These are phyloP conservation scores for Metrosideros polymorpha DNA, from an alignment of 441 rosid species.

Conservation along the genomic window DNA sequence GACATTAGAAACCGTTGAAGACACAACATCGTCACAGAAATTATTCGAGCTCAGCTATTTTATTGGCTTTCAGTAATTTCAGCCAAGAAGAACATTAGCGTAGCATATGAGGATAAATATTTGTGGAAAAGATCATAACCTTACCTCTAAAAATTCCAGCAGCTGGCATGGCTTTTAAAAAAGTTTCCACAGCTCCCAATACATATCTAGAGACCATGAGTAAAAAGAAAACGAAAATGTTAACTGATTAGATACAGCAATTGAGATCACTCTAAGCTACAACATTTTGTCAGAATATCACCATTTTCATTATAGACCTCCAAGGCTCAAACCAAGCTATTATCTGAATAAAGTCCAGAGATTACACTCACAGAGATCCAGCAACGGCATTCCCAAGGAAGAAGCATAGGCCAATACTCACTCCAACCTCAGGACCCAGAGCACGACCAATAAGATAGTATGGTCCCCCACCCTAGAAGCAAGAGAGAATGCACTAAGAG, in stretches of 20 bases:
- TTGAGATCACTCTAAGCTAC: neutral
- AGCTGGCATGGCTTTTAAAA: conserved; percentile 89
- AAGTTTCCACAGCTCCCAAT: conserved; percentile 99
- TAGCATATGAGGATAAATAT: neutral
- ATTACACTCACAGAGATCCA: conserved; percentile 90
- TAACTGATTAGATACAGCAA: neutral
- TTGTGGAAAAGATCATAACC: neutral
- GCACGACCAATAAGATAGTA: conserved; percentile 99
- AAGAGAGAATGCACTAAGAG: neutral
- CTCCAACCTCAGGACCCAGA: conserved; percentile 99
- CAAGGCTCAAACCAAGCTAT: neutral
- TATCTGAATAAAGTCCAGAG: conserved; percentile 4
- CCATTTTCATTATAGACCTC: conserved; percentile 1
- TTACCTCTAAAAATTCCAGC: conserved; percentile 95
- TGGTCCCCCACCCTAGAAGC: conserved; percentile 91
- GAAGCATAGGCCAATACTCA: conserved; percentile 98
- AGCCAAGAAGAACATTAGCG: neutral
- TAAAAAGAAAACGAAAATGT: neutral
- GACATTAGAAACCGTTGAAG: neutral
- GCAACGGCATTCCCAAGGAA: conserved; percentile 99
- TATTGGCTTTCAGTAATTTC: neutral
- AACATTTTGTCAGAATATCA: neutral
- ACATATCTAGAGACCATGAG: conserved; percentile 56
- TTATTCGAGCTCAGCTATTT: neutral
- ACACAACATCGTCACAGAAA: neutral